Conservation (phyloP, 192 early-diverging fungal genomes). For the Rhizophagus clarus region DNA sequence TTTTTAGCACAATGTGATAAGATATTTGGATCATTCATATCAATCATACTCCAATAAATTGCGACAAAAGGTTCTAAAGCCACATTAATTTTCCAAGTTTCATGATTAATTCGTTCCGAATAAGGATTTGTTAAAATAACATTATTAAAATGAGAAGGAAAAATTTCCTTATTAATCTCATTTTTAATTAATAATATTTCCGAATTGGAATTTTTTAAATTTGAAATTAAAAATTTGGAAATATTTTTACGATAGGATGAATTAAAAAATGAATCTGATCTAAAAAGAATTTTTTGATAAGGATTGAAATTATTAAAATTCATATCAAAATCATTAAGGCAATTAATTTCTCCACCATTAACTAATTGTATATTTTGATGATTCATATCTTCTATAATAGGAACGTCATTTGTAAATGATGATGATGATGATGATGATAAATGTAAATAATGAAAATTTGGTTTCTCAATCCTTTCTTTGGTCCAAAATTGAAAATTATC, state of each 20-base stretch:
- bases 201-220: not conserved
- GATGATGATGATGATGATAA: no score
- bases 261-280: not conserved
- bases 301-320: not conserved
- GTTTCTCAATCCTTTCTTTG: not conserved
- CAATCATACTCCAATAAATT: not conserved
- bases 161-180: not conserved
- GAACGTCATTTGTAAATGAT: not conserved
- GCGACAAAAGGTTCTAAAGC: not conserved
- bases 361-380: no score
- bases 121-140: not conserved
- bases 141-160: not conserved
- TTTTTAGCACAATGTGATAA: not conserved
- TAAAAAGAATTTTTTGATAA: not conserved
- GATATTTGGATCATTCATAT: not conserved
- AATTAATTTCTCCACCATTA: not conserved
- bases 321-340: not conserved
- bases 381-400: not conserved
- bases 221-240: not conserved
- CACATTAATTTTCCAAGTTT: not conserved
- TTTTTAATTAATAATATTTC: not conserved
- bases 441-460: not conserved
- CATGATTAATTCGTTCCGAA: not conserved
- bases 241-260: not conserved
- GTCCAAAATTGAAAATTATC: constrained; percentile 9